A percentile compares a stretch with the other conserved stretches of the same genome.
These are phyloP conservation scores for Teunomyces aglyptinius DNA, from an alignment of 805 yeast genomes.

Conservation along the genomic window DNA sequence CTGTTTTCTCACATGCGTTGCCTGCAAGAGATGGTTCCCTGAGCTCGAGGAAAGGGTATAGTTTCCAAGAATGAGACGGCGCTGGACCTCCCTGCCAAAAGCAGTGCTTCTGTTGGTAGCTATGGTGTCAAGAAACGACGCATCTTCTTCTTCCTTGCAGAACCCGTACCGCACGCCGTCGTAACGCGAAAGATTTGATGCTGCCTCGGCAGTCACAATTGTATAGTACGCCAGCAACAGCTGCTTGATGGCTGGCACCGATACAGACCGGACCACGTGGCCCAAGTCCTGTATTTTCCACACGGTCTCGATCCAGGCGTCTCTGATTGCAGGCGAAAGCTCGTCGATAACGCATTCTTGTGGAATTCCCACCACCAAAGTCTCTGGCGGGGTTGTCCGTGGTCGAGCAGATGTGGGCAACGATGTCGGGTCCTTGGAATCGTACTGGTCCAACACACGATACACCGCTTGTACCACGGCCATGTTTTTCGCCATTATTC, in stretches of 20 bases:
- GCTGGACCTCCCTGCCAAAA: slow-evolving; percentile 80
- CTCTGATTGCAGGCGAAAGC: slow-evolving; percentile 45
- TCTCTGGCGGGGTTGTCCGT: slow-evolving; percentile 10
- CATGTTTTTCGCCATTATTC: slow-evolving; percentile 61
- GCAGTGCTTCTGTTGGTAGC: slow-evolving; percentile 56
- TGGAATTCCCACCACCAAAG: slow-evolving; percentile 68
- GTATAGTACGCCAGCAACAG: slow-evolving; percentile 84
- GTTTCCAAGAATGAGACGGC: slow-evolving; percentile 82
- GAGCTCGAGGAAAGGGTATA: slow-evolving; percentile 80
- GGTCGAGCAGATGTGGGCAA: slow-evolving; percentile 37
- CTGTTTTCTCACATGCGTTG: slow-evolving; percentile 61
- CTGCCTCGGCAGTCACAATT: slow-evolving; percentile 88
- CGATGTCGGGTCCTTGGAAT: slow-evolving; percentile 78
- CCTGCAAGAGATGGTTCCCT: slow-evolving; percentile 70
- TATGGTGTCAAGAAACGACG: slow-evolving; percentile 15
- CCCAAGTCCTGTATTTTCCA: slow-evolving; percentile 45
- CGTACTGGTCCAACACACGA: slow-evolving; percentile 55
- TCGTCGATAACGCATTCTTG: slow-evolving; percentile 61
- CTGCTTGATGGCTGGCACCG: slow-evolving; percentile 64
- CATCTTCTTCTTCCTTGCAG: slow-evolving; percentile 21
- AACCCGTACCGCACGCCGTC: slow-evolving; percentile 89
- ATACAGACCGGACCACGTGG: slow-evolving; percentile 57
- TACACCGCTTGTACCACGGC: slow-evolving; percentile 48
- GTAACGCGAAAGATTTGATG: slow-evolving; percentile 83
- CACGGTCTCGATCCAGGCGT: slow-evolving; percentile 48